Evolutionary conservation across 768 basidiomycete genomes (phyloP), one percentile per base, ranked within the genome.

Genomic region (Dioszegia hungarica): DNA sequence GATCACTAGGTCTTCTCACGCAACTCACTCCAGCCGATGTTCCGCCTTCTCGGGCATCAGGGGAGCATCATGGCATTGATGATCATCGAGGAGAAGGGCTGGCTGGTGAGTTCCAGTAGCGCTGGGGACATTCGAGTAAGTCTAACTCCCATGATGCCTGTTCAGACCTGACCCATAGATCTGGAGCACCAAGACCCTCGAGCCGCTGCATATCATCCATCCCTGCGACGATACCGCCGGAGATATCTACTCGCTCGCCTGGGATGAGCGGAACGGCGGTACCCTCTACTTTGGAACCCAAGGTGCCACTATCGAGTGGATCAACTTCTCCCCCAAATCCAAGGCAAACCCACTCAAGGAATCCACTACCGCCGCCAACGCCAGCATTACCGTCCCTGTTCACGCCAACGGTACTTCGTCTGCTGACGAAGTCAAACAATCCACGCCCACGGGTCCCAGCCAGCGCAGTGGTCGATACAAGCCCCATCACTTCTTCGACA

Each of bases 291-390:
- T 94, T 33, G 92, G 92, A 63, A 92, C 90, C 70, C 89, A 95
- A 75, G 89, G 91, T 71, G 92, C 92, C 1, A 92, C 90, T 12
- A 80, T 95, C 27, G 90, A 95, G 68, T 95, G 90, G 90, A 84
- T 86, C 72, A 78, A 82, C 64, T 89, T 92, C 50, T 67, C 72
- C 11, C 52, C 52, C 2, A 53, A 63, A 22, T 36, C 37, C 1
- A 48, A 54, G 14, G 61, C 63, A 2, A 31, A 39, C 17, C 60
- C 56, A 50, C 57, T 66, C 40, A 64, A 63, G 36, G 20, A 62
- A 1, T 66, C 66, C 5, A 41, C 54, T 5, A 19, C 59, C 14
- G 43, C 53, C 6, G 54, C 64, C 4, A 59, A 54, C 34, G 60
- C 60, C 6, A 60, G 65, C 41, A 34, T 63, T 11, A 66, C 63